Evolutionary conservation across 768 basidiomycete genomes (phyloP).

Genomic region (Lepiota venenata): DNA sequence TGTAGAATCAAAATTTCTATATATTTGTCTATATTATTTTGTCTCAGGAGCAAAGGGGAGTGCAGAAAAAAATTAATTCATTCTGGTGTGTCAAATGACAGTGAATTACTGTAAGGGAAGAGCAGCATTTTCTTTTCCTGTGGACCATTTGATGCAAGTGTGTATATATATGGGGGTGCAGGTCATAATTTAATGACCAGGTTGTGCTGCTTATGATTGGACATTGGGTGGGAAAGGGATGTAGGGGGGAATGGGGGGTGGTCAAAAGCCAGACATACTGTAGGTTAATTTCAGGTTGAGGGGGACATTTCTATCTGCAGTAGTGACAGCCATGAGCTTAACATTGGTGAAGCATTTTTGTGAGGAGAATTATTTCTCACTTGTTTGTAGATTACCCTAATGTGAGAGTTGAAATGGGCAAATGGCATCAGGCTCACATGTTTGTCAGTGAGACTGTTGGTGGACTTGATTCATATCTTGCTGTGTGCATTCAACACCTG

Average conservation of each 20-base stretch:
- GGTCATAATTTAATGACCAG: conserved; percentile 59
- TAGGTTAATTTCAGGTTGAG: conserved; percentile 51
- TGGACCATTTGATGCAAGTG: too few species aligned
- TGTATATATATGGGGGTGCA: too few species aligned
- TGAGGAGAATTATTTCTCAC: conserved; percentile 29
- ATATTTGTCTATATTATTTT: too few species aligned
- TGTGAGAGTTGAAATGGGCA: conserved; percentile 33
- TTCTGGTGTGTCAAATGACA: too few species aligned
- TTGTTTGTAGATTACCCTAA: conserved; percentile 34
- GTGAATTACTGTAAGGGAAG: too few species aligned
- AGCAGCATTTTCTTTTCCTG: too few species aligned
- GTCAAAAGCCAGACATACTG: conserved; percentile 29
- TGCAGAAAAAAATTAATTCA: too few species aligned
- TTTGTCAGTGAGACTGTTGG: conserved; percentile 40
- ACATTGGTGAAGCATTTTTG: conserved; percentile 32
- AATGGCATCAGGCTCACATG: conserved; percentile 36
- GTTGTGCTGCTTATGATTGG: conserved; percentile 47
- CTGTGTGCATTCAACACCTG: conserved; percentile 37
- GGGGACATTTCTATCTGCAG: conserved; percentile 28
- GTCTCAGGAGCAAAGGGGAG: too few species aligned
- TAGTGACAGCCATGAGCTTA: conserved; percentile 40
- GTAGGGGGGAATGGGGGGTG: too few species aligned
- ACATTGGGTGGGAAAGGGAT: background rate
- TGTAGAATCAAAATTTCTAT: too few species aligned
- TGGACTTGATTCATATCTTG: conserved; percentile 41